phyloP scores from a whole-genome alignment of 2,329 filamentous ascomycete species.

The Botrytis elliptica region DNA sequence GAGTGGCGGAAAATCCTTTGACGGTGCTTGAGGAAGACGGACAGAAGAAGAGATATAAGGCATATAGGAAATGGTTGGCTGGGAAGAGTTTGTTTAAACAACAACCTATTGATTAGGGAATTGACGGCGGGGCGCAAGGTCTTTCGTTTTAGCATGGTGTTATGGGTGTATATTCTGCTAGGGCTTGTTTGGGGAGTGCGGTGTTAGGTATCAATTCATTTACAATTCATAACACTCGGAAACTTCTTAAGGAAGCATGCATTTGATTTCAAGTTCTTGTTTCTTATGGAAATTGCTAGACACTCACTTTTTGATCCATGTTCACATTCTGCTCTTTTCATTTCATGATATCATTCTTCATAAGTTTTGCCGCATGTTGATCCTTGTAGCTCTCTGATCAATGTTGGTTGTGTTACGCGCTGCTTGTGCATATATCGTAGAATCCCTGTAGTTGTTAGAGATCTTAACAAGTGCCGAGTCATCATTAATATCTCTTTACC shows the following conservation, averaged over 20 bases:
- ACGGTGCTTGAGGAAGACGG: slow-evolving; percentile 86
- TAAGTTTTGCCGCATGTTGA: background rate
- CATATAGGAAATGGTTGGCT: slow-evolving; percentile 89
- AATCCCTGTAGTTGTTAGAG: background rate
- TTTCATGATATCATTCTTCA: background rate
- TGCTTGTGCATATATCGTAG: background rate
- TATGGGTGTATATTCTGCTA: background rate
- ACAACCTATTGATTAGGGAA: slow-evolving; percentile 54
- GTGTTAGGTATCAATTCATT: background rate
- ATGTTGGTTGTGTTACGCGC: background rate
- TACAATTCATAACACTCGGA: background rate
- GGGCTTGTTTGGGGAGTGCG: background rate
- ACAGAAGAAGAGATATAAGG: slow-evolving; percentile 92
- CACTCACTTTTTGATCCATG: rapidly evolving
- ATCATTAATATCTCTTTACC: background rate
- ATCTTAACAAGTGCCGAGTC: background rate
- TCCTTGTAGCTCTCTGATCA: background rate
- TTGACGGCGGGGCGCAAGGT: background rate
- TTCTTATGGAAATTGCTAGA: background rate
- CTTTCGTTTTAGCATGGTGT: background rate
- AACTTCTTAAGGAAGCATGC: background rate
- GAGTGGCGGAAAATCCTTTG: slow-evolving; percentile 76
- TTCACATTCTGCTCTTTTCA: background rate
- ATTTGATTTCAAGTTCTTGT: background rate
- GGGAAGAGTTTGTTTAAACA: slow-evolving; percentile 98